These are phyloP conservation scores for Triadica sebifera DNA, from an alignment of 345 rosid genomes.

Conservation along the genomic window DNA sequence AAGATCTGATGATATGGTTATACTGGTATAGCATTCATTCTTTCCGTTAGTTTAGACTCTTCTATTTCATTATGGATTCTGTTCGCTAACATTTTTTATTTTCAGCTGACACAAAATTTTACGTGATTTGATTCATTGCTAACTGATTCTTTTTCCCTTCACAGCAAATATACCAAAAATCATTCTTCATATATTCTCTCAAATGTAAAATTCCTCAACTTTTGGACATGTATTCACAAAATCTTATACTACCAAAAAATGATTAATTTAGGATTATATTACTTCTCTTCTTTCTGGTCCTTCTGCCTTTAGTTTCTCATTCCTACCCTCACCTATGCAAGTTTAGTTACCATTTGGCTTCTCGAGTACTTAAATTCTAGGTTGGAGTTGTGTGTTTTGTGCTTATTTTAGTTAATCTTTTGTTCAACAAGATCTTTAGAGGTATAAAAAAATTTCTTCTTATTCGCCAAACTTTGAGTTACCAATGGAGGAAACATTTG, in stretches of 20 bases:
- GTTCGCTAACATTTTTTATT: slow-evolving; percentile 33
- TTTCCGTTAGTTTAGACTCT: slow-evolving; percentile 29
- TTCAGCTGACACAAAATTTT: slow-evolving; percentile 17
- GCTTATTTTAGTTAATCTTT: slow-evolving; percentile 15
- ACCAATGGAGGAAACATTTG: slow-evolving; percentile 81
- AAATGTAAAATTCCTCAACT: slow-evolving; percentile 42
- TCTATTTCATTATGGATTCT: slow-evolving; percentile 29
- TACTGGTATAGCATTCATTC: slow-evolving; percentile 34
- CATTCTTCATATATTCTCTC: slow-evolving; percentile 35
- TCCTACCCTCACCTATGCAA: slow-evolving; percentile 19
- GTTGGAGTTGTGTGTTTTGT: slow-evolving; percentile 24
- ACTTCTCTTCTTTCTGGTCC: slow-evolving; percentile 19
- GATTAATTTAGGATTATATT: slow-evolving; percentile 14
- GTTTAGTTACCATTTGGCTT: slow-evolving; percentile 47
- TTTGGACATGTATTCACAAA: slow-evolving; percentile 9
- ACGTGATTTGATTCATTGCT: slow-evolving; percentile 33
- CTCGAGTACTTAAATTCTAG: slow-evolving; percentile 44
- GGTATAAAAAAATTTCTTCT: background rate
- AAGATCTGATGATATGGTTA: slow-evolving; percentile 29
- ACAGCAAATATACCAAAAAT: slow-evolving; percentile 19
- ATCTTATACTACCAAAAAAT: slow-evolving; percentile 21
- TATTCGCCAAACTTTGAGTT: slow-evolving; percentile 25
- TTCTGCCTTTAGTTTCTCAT: slow-evolving; percentile 31
- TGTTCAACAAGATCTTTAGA: slow-evolving; percentile 4
- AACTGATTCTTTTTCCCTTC: slow-evolving; percentile 40